These are phyloP conservation scores for Rhytidhysteron rufulum DNA, from an alignment of 2,329 filamentous ascomycete genomes.

Conservation along the genomic window DNA sequence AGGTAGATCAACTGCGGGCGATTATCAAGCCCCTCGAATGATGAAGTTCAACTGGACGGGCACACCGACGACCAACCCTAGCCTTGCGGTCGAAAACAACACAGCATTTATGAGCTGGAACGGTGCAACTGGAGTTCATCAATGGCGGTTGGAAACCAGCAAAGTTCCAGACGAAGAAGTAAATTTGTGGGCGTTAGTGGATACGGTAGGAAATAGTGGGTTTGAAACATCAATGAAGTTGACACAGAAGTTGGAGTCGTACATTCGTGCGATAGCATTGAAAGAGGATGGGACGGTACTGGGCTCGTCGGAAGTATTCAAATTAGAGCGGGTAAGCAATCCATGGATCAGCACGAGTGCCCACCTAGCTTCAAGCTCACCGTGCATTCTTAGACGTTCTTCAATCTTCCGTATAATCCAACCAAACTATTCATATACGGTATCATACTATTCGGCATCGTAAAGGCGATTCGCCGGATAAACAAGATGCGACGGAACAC, in stretches of 20 bases:
- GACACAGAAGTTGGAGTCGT: constrained; percentile 1
- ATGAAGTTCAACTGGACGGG: constrained; percentile 20
- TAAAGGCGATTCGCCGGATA: too few relatives aligned
- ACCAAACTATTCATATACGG: too few relatives aligned
- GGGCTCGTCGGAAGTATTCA: neutral
- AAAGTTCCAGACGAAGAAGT: neutral
- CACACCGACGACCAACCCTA: constrained; percentile 6
- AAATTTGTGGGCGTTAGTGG: constrained; percentile 2
- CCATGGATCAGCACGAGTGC: neutral
- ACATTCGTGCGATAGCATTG: constrained; percentile 8
- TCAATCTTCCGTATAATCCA: too few relatives aligned
- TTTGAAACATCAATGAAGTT: constrained; percentile 13
- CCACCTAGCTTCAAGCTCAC: neutral
- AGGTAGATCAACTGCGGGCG: constrained; percentile 14
- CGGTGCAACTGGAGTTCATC: constrained; percentile 14
- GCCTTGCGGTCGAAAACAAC: constrained; percentile 5
- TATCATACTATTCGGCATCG: too few relatives aligned
- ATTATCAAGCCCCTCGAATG: constrained; percentile 32
- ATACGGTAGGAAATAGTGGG: constrained; percentile 8
- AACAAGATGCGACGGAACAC: too few relatives aligned
- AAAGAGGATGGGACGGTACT: constrained; percentile 5
- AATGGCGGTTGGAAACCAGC: constrained; percentile 13
- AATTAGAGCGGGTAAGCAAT: neutral
- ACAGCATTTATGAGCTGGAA: constrained; percentile 13
- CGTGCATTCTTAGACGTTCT: neutral